Conservation (phyloP, 2,329 filamentous ascomycete genomes). For the Sarocladium strictum region DNA sequence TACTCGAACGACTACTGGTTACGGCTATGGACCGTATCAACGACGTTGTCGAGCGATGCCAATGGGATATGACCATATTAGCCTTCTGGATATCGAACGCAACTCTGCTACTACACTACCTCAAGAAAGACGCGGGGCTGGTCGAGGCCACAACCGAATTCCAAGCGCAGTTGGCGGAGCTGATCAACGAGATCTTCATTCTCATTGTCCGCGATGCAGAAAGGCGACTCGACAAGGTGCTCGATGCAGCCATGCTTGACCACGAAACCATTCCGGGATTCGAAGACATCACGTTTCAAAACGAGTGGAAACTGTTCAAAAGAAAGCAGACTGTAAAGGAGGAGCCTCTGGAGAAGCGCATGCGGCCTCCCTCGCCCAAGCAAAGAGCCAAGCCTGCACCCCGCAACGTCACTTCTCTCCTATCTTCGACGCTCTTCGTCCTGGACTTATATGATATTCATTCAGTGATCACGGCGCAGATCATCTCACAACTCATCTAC, state of each 20-base stretch:
- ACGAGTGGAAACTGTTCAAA: constrained; percentile 97
- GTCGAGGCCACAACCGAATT: constrained; percentile 79
- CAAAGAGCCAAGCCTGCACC: constrained; percentile 87
- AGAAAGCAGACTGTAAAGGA: constrained; percentile 84
- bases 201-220: constrained; percentile 95
- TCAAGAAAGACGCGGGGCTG: constrained; percentile 87
- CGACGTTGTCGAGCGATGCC: constrained; percentile 86
- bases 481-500: constrained; percentile 87
- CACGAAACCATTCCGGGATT: constrained; percentile 98
- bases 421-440: constrained; percentile 94
- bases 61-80: constrained; percentile 99
- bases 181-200: constrained; percentile 98
- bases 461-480: constrained; percentile 89
- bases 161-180: constrained; percentile 85
- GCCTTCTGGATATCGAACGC: constrained; percentile 99
- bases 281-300: constrained; percentile 93
- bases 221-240: constrained; percentile 88
- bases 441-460: constrained; percentile 98
- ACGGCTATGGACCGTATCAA: constrained; percentile 96
- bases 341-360: constrained; percentile 84
- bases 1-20: constrained; percentile 73
- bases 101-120: constrained; percentile 88
- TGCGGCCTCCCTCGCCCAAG: constrained; percentile 88
- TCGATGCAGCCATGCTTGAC: constrained; percentile 90
- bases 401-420: constrained; percentile 87